Evolutionary conservation across 257 asterid species (phyloP).

Genomic region (Ocimum tenuiflorum): DNA sequence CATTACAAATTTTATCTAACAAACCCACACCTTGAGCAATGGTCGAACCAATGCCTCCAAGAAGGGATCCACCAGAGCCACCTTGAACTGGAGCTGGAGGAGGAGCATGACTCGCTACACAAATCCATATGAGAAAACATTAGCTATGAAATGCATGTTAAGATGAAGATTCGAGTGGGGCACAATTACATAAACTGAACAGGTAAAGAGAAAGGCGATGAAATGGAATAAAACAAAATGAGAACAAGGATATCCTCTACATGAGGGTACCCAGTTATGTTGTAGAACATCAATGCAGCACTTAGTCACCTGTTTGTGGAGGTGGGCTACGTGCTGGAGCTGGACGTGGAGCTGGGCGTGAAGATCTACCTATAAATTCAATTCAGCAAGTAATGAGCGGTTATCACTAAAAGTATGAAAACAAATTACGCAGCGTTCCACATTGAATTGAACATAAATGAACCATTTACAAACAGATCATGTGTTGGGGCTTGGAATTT

Average conservation of each 20-base stretch:
- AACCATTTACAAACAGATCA: not conserved
- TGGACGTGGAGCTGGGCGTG: constrained; percentile 32
- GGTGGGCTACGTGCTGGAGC: constrained; percentile 51
- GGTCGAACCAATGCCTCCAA: constrained; percentile 58
- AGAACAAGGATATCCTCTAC: not conserved
- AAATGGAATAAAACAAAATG: not conserved
- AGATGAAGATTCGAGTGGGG: not conserved
- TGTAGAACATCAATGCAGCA: not conserved
- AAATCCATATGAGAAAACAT: not conserved
- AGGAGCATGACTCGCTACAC: constrained; percentile 58
- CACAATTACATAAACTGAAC: not conserved
- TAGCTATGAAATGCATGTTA: not conserved
- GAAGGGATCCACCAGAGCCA: constrained; percentile 60
- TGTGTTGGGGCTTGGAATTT: not conserved
- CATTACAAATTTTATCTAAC: not conserved
- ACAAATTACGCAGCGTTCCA: not conserved
- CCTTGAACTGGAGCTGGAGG: constrained; percentile 69
- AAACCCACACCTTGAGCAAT: constrained; percentile 57
- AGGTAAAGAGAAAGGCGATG: too few species aligned
- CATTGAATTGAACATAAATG: not conserved
- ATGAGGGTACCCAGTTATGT: not conserved
- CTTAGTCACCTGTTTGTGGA: constrained; percentile 33
- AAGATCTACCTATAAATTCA: not conserved
- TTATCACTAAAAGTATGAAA: not conserved
- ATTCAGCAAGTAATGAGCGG: not conserved